Evolutionary conservation across 345 rosid species (phyloP), one percentile per base, ranked within the genome.

Genomic region (Citrus mangshanensis): DNA sequence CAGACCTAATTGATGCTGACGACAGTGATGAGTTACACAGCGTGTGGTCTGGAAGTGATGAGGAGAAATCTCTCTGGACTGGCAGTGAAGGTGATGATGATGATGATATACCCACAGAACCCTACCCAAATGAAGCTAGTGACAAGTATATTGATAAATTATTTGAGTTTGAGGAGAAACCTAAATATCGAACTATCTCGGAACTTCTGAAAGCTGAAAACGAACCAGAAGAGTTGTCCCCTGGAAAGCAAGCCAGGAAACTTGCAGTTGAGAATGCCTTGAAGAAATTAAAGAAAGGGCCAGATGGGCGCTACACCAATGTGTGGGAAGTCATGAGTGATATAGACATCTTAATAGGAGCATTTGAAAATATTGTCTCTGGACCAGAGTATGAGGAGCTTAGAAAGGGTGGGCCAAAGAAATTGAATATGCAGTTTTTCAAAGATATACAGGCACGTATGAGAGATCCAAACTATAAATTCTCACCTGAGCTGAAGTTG

Each of bases 321-420:
- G 97, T 94, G 67, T 96, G 97, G 97, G 98, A 96, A 85, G 97
- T 96, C 65, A 93, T 93, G 95, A 94, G 97, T 60, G 98, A 94
- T 78, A 80, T 88, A 16, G 97, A 96, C 81, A 89, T 96, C 77
- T 78, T 96, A 74, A 89, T 96, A 34, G 97, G 95, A 60, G 97
- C 97, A 46, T 96, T 94, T n/a, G 97, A 93, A 73, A 96, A 94
- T 64, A 86, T 96, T 40, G 89, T 94, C 56, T 94, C 97, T 13
- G 95, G 98, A 61, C 98, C 97, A 2, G 98, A 96, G 73, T 96
- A 96, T 64, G 97, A 91, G 82, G 99, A 94, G 82, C 97, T 94
- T 75, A 89, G 98, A 54, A 87, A 92, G 80, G 98, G 95, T 67
- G 99, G 99, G 21, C 98, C 97, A 7, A 96, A 89, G 91, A 89